Conservation (phyloP, 2,329 filamentous ascomycete genomes). For the Fusarium sp. region DNA sequence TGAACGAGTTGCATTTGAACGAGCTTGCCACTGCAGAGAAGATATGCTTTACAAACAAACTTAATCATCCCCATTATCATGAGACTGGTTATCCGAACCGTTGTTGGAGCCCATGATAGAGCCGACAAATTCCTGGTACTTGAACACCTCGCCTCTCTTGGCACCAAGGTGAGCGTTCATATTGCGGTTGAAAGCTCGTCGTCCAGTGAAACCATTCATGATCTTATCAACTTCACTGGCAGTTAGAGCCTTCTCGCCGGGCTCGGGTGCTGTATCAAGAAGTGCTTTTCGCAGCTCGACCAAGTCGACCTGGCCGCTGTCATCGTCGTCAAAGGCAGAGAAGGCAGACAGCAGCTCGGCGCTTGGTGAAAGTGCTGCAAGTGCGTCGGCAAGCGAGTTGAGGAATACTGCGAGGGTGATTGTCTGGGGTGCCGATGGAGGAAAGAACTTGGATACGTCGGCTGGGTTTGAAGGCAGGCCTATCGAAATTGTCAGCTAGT, state of each 20-base stretch:
- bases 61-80: constrained; percentile 42
- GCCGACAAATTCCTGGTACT: constrained; percentile 90
- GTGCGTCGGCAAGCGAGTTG: constrained; percentile 78
- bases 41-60: background rate
- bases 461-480: constrained; percentile 78
- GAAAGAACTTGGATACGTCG: constrained; percentile 85
- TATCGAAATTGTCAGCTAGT: constrained; percentile 45
- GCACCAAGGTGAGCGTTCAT: constrained; percentile 60
- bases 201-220: constrained; percentile 85
- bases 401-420: constrained; percentile 89
- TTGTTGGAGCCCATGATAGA: constrained; percentile 68
- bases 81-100: constrained; percentile 47
- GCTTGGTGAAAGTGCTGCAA: constrained; percentile 79
- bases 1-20: background rate
- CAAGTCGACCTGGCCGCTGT: constrained; percentile 91
- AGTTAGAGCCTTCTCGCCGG: constrained; percentile 71
- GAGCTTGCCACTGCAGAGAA: background rate
- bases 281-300: constrained; percentile 84
- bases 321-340: constrained; percentile 94
- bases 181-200: constrained; percentile 80
- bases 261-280: constrained; percentile 81
- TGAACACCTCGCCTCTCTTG: constrained; percentile 87
- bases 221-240: constrained; percentile 85
- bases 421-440: constrained; percentile 73
- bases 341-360: constrained; percentile 89